Base-by-base conservation (phyloP, 441 rosid genomes). In the Gossypium davidsonii region DNA sequence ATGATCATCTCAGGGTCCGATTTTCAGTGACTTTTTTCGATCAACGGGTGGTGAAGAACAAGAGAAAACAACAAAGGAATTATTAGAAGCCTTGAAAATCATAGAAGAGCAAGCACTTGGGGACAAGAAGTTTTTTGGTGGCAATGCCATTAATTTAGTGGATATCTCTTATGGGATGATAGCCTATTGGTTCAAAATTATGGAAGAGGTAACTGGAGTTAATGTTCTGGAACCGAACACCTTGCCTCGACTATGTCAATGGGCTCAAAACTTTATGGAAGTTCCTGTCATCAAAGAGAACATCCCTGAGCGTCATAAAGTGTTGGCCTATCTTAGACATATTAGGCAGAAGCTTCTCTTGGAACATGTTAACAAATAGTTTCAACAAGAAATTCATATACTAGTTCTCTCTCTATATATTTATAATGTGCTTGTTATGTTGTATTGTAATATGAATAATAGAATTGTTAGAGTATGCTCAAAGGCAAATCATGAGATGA, bases 91-190 rank as follows among this genome's bases (percentile, higher is more conserved):
- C 31, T 17, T 64, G 53, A 64, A 20, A 64, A 64, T 5, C 23
- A 4, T 64, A 64, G 53, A 64, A 21, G 69, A 64, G 31, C 1
- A 42, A 42, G 69, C 53, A 11, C 53, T 64, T 11, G 53, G 69
- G 53, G 69, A 64, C 53, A 64, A 64, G 69, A 42, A 64, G 53
- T 64, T 64, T 44, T 64, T 64, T 12, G 69, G 69, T 20, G 69
- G 69, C 12, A 52, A 64, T 2, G 12, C 56, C 56, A 46, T 46
- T 46, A 49, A 49, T 23, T 48, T 67, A 26, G 58, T 67, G 14
- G 58, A 67, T 11, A 26, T 67, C 49, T 6, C 37, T 14, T 67
- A 14, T 28, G 58, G 58, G 4, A 0, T 25, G 34, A 2, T 67
- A 18, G 23, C 42, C 42, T 49, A 46, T n/a, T 46, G 23, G 71